These are phyloP conservation scores for Austroboletus eburneus DNA, from an alignment of 768 basidiomycete species.

Conservation along the genomic window DNA sequence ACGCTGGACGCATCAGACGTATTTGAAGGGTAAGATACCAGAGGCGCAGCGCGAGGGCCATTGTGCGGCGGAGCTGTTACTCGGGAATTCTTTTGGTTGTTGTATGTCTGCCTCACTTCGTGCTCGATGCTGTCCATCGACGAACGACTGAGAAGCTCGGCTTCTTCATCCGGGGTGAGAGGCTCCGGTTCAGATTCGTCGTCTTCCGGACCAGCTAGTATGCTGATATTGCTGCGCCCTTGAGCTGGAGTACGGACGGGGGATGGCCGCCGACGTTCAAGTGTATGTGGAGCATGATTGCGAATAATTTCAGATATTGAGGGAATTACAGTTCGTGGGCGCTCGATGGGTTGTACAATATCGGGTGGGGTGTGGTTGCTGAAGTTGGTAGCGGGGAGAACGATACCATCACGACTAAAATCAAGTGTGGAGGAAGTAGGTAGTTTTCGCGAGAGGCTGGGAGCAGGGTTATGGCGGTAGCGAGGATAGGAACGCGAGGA, in stretches of 20 bases:
- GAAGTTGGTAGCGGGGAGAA: constrained; percentile 8
- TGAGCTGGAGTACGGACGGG: constrained; percentile 45
- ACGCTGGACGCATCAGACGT: constrained; percentile 56
- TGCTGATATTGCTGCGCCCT: constrained; percentile 44
- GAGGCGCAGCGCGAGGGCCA: constrained; percentile 34
- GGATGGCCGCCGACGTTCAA: constrained; percentile 45
- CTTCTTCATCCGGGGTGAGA: constrained; percentile 51
- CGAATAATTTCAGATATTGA: constrained; percentile 89
- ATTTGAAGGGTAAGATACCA: constrained; percentile 37
- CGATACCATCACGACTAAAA: constrained; percentile 16
- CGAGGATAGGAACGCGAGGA: constrained; percentile 16
- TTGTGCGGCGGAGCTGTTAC: constrained; percentile 38
- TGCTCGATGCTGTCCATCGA: constrained; percentile 86
- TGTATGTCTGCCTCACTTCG: constrained; percentile 70
- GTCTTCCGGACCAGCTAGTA: constrained; percentile 44
- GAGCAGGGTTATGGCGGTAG: constrained; percentile 18
- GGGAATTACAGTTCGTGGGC: constrained; percentile 54
- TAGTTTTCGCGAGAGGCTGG: constrained; percentile 22
- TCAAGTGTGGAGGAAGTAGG: constrained; percentile 30
- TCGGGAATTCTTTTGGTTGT: constrained; percentile 43
- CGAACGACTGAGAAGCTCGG: constrained; percentile 69
- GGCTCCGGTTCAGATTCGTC: constrained; percentile 49
- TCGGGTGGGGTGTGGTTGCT: constrained; percentile 6
- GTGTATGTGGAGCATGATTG: constrained; percentile 61
- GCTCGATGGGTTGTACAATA: constrained; percentile 23